Conservation (phyloP, 2,329 filamentous ascomycete genomes). For the Blastomyces parvus region DNA sequence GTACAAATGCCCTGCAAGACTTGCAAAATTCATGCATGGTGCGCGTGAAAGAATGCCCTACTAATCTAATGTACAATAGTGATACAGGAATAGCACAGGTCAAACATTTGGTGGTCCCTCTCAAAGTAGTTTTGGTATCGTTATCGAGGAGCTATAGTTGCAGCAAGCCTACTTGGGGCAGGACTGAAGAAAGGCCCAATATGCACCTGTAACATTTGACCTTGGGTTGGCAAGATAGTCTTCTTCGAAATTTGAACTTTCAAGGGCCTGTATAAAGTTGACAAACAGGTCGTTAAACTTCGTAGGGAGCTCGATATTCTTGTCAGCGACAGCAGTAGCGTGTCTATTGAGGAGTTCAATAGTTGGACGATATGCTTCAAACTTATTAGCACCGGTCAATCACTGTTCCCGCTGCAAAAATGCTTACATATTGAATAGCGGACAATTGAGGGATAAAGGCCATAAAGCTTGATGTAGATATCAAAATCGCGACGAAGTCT, state of each 20-base stretch:
- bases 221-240: slow-evolving; percentile 1
- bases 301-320: slow-evolving; percentile 1
- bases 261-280: background rate
- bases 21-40: slow-evolving; percentile 6
- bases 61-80: background rate
- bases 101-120: slow-evolving; percentile 1
- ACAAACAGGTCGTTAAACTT: slow-evolving; percentile 5
- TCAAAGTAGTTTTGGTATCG: slow-evolving; percentile 4
- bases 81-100: slow-evolving; percentile 3
- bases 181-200: slow-evolving; percentile 5
- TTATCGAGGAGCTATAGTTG: background rate
- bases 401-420: background rate
- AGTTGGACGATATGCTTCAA: background rate
- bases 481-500: slow-evolving; percentile 5
- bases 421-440: slow-evolving; percentile 2
- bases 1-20: slow-evolving; percentile 6
- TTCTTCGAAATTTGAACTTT: background rate
- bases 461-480: slow-evolving; percentile 3
- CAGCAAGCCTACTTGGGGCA: background rate
- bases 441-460: background rate
- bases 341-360: slow-evolving; percentile 3
- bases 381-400: background rate
- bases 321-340: background rate
- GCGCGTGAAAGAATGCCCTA: slow-evolving; percentile 1
- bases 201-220: slow-evolving; percentile 2